These are phyloP conservation scores for Metschnikowia henanensis DNA, from an alignment of 805 yeast species.

Conservation along the genomic window DNA sequence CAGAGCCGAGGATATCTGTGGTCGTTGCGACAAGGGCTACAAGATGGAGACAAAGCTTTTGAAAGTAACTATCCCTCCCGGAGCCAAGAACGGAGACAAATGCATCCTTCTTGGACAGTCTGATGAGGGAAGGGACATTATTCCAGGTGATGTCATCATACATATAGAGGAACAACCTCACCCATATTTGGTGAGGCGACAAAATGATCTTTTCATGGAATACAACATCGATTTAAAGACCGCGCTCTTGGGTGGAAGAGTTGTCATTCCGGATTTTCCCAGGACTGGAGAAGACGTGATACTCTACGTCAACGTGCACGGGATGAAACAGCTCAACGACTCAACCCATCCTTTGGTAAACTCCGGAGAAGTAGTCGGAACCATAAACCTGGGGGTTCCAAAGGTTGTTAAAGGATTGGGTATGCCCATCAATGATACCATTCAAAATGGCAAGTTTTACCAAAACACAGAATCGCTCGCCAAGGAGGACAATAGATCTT, in stretches of 20 bases:
- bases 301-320: constrained; percentile 38
- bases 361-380: constrained; percentile 49
- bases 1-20: constrained; percentile 24
- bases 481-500: constrained; percentile 19
- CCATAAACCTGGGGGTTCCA: constrained; percentile 48
- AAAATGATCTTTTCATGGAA: constrained; percentile 44
- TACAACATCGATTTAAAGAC: constrained; percentile 51
- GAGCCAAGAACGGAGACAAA: constrained; percentile 51
- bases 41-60: constrained; percentile 50
- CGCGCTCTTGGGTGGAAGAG: constrained; percentile 56
- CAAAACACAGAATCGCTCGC: constrained; percentile 22
- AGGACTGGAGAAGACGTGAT: constrained; percentile 32
- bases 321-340: constrained; percentile 16
- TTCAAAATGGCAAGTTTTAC: constrained; percentile 24
- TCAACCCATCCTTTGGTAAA: constrained; percentile 12
- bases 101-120: constrained; percentile 59
- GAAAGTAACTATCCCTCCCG: constrained; percentile 54
- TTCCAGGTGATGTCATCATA: constrained; percentile 69
- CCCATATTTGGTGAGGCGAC: constrained; percentile 41
- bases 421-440: constrained; percentile 53
- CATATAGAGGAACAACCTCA: constrained; percentile 46
- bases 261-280: constrained; percentile 35
- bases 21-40: constrained; percentile 37
- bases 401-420: constrained; percentile 54
- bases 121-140: constrained; percentile 57